phyloP scores from a whole-genome alignment of 495 filamentous ascomycete species.

The Penicillium alfredii region DNA sequence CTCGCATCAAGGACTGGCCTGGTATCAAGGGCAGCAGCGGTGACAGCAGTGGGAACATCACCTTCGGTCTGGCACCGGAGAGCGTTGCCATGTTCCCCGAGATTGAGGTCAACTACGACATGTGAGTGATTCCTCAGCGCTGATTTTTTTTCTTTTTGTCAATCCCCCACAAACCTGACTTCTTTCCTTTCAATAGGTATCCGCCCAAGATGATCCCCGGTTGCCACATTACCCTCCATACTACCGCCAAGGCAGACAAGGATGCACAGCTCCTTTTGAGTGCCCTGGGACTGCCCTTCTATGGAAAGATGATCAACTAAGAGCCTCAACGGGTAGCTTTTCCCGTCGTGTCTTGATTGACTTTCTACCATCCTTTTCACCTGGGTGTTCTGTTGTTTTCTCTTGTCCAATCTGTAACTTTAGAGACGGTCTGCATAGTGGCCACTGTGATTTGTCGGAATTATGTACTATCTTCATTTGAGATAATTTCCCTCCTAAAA shows the following conservation, averaged over 20 bases:
- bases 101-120: slow-evolving; percentile 83
- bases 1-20: slow-evolving; percentile 89
- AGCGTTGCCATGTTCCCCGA: slow-evolving; percentile 81
- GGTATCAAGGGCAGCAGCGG: slow-evolving; percentile 72
- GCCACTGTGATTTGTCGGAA: slow-evolving; percentile 23
- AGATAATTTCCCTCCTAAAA: slow-evolving; percentile 10
- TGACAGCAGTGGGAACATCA: slow-evolving; percentile 82
- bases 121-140: slow-evolving; percentile 51
- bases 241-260: slow-evolving; percentile 78
- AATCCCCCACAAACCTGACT: too few relatives aligned
- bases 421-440: slow-evolving; percentile 26
- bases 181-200: slow-evolving; percentile 60
- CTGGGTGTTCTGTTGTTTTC: slow-evolving; percentile 10
- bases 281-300: slow-evolving; percentile 74
- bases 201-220: slow-evolving; percentile 91
- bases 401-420: slow-evolving; percentile 28
- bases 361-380: too few relatives aligned
- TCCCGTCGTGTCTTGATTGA: too few relatives aligned
- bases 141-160: slow-evolving; percentile 14
- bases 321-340: background rate
- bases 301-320: slow-evolving; percentile 61
- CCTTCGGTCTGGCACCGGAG: slow-evolving; percentile 67
- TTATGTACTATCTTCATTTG: slow-evolving; percentile 25
- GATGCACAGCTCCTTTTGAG: slow-evolving; percentile 84
- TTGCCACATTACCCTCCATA: slow-evolving; percentile 80